Base-by-base conservation (phyloP, 495 filamentous ascomycete species). In the Trichocladium antarcticum region DNA sequence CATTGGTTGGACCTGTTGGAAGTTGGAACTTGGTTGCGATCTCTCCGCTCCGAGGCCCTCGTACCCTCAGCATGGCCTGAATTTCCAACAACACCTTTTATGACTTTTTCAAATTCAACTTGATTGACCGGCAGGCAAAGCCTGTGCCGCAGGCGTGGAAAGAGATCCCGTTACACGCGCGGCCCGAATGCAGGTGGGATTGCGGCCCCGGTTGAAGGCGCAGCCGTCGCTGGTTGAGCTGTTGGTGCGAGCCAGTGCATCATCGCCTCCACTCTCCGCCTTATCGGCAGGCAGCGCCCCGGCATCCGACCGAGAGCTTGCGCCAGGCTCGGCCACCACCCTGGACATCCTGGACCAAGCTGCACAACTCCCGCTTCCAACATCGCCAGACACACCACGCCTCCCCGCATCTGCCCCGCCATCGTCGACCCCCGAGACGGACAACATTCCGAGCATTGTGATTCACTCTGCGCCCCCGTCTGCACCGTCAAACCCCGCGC, bases 161-260 rank as follows among this genome's bases (percentile, higher is more conserved):
- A 32, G 9, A 14, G 31, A 5, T 32, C 5, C 31, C 10, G 31
- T 32, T 32, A 32, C 31, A 32, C 31, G 11, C 5, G 5, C 31
- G 5, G 29, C 8, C 37, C 54, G 56, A 42, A 65, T 65, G 62
- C 60, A 65, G 44, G 42, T 61, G 32, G 62, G 62, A 58, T 42
- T 65, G 39, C 67, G 73, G 58, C 81, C 76, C 61, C 77, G 74
- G 60, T 65, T 89, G 55, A 80, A 72, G 74, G 70, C 75, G 65
- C 82, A 82, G 59, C 79, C 80, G 45, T 89, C 85, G 41, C 69
- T 87, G 56, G 74, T 86, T 64, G 82, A 87, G 45, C 71, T 89
- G 55, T 73, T 89, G 57, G 69, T 70, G 57, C 67, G 71, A 57
- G 62, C 62, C 42, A 37, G 44, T 35, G 51, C 63, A 54, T 58